Percentiles rank a stretch among this genome's conserved stretches.
Conservation (phyloP, 371 early-diverging fungal species). For the Zychaea mexicana region DNA sequence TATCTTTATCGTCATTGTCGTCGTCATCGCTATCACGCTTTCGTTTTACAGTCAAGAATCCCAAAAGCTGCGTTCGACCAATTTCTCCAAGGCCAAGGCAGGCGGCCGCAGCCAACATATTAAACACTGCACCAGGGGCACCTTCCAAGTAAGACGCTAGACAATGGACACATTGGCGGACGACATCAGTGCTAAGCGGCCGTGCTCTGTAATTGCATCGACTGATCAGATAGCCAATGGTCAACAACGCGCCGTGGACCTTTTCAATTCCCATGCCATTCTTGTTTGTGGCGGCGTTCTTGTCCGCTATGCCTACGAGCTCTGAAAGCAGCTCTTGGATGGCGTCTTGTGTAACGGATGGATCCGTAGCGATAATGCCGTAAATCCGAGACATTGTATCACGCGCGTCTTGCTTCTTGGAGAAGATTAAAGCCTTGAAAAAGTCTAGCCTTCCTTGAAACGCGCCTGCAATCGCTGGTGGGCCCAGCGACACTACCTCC, state of each 20-base stretch:
- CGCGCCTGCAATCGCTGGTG: conserved; percentile 59
- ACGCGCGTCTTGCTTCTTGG: conserved; percentile 68
- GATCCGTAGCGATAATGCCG: conserved; percentile 72
- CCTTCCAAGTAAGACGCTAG: conserved; percentile 51
- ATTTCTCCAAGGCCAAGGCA: conserved; percentile 69
- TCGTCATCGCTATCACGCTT: conserved; percentile 14
- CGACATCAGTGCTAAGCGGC: conserved; percentile 27
- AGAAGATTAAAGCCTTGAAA: conserved; percentile 64
- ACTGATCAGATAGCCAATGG: conserved; percentile 71
- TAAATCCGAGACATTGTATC: conserved; percentile 70
- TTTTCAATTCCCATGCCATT: conserved; percentile 40
- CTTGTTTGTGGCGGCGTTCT: conserved; percentile 26
- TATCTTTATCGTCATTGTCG: background rate
- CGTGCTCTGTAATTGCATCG: conserved; percentile 66
- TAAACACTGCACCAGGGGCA: conserved; percentile 41
- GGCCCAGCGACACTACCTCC: conserved; percentile 76
- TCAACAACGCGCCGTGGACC: conserved; percentile 70
- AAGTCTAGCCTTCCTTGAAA: conserved; percentile 62
- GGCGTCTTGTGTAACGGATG: conserved; percentile 31
- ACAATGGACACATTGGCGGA: conserved; percentile 39
- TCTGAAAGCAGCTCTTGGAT: conserved; percentile 51
- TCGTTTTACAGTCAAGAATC: conserved; percentile 18
- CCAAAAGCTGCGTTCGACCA: conserved; percentile 52
- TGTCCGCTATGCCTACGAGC: conserved; percentile 33
- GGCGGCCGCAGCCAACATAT: conserved; percentile 53